Evolutionary conservation across 2,329 filamentous ascomycete species (phyloP).

Genomic region (Penicillium sp.): DNA sequence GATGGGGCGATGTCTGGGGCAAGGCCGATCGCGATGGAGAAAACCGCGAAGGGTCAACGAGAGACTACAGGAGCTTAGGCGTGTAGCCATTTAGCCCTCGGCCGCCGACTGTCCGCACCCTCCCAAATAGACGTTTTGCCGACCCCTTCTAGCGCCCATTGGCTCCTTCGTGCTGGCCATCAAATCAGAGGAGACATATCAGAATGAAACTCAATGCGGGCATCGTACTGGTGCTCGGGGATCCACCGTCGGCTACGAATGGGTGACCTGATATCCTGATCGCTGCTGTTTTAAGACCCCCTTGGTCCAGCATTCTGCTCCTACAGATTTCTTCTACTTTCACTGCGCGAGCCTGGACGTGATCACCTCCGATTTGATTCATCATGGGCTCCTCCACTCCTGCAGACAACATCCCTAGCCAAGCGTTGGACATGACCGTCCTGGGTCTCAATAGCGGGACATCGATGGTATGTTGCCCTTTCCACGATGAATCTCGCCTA

Average conservation of each 20-base stretch:
- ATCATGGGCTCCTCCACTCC: constrained; percentile 15
- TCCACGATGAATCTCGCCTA: background rate
- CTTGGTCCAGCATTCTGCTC: background rate
- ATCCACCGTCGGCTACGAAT: too few species aligned
- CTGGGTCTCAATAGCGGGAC: constrained; percentile 56
- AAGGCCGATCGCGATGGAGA: background rate
- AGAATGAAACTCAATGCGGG: too few species aligned
- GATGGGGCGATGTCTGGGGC: background rate
- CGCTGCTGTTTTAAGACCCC: background rate
- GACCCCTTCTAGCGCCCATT: constrained; percentile 16
- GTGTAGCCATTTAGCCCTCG: constrained; percentile 18
- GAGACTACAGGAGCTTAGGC: constrained; percentile 13
- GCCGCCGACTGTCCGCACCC: too few species aligned
- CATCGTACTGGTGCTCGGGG: too few species aligned
- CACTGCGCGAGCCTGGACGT: background rate
- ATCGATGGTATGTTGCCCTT: constrained; percentile 42
- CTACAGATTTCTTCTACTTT: background rate
- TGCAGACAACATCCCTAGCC: constrained; percentile 17
- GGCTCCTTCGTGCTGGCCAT: too few species aligned
- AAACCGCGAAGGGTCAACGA: too few species aligned
- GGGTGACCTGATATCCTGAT: too few species aligned
- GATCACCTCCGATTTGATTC: background rate
- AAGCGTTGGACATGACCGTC: constrained; percentile 51
- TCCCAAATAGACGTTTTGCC: constrained; percentile 20
- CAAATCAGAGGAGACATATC: too few species aligned